Conservation (phyloP, 1,139 yeast species). For the Blastobotrys proliferans region DNA sequence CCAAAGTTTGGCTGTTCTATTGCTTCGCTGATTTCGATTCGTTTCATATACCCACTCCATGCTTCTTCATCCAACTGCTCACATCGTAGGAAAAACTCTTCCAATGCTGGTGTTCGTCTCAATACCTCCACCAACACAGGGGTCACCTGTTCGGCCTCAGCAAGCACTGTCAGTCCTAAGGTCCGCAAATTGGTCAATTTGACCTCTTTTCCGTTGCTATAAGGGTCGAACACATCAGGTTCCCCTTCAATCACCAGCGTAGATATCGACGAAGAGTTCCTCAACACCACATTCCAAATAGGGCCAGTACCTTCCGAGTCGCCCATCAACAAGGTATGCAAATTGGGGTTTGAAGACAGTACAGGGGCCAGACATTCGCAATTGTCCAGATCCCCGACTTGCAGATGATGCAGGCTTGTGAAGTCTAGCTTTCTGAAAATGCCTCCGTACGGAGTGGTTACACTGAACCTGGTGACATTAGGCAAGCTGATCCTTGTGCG, state of each 20-base stretch:
- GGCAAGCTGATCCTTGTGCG: constrained; percentile 8
- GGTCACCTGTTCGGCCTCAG: constrained; percentile 11
- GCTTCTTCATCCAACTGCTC: constrained; percentile 8
- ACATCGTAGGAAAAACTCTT: constrained; percentile 8
- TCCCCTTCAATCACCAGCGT: constrained; percentile 13
- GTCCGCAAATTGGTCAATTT: neutral
- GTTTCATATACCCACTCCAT: constrained; percentile 5
- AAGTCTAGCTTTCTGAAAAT: constrained; percentile 11
- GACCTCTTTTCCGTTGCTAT: neutral
- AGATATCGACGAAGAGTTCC: constrained; percentile 4
- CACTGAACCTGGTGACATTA: constrained; percentile 4
- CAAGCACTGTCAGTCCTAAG: constrained; percentile 7
- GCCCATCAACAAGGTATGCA: constrained; percentile 7
- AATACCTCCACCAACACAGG: constrained; percentile 9
- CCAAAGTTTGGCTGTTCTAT: neutral
- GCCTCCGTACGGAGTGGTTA: constrained; percentile 13
- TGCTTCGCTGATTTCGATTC: neutral
- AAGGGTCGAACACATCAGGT: constrained; percentile 10
- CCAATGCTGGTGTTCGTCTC: constrained; percentile 7
- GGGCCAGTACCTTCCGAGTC: constrained; percentile 12
- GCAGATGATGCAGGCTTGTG: constrained; percentile 6
- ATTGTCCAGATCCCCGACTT: constrained; percentile 13
- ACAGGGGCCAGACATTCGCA: constrained; percentile 10
- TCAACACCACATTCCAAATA: constrained; percentile 10
- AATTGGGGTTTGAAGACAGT: constrained; percentile 1